A percentile compares a stretch with the other conserved stretches of the same genome.
Evolutionary conservation across 169 alveolate genomes (phyloP).

Genomic region (Cystoisospora suis): DNA sequence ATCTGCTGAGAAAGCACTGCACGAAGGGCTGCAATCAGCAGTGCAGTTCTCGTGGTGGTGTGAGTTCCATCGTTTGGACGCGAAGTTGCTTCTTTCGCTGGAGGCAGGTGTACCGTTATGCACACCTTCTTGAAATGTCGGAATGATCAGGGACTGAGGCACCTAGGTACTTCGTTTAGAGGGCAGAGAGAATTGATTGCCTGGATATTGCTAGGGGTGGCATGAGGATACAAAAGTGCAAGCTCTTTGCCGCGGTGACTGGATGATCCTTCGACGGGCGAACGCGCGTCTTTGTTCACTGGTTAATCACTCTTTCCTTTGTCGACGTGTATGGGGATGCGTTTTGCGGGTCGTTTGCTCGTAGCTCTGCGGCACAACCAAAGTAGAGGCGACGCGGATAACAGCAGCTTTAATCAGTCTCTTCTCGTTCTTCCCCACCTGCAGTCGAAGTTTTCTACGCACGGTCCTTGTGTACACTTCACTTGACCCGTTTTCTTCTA

Average conservation of each 20-base stretch:
- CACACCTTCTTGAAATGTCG: too few species aligned
- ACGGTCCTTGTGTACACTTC: background rate
- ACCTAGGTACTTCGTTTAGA: too few species aligned
- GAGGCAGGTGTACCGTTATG: too few species aligned
- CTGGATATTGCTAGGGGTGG: too few species aligned
- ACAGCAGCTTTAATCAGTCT: conserved; percentile 6
- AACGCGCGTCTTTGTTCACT: background rate
- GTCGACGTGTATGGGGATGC: background rate
- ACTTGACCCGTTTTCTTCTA: background rate
- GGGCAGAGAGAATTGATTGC: too few species aligned
- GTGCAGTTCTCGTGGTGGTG: too few species aligned
- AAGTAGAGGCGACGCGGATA: conserved; percentile 10
- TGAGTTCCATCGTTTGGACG: too few species aligned
- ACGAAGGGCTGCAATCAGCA: too few species aligned
- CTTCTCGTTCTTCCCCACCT: conserved; percentile 18
- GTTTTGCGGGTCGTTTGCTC: background rate
- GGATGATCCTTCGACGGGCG: background rate
- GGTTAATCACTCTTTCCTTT: background rate
- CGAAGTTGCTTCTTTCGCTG: too few species aligned
- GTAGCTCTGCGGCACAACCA: conserved; percentile 11
- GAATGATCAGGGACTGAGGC: too few species aligned
- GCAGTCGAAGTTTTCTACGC: conserved; percentile 4
- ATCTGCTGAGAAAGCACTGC: too few species aligned
- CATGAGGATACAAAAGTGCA: too few species aligned
- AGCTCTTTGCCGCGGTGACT: background rate